Evolutionary conservation across 2,329 filamentous ascomycete species (phyloP).

Genomic region (Cercospora citrullina): DNA sequence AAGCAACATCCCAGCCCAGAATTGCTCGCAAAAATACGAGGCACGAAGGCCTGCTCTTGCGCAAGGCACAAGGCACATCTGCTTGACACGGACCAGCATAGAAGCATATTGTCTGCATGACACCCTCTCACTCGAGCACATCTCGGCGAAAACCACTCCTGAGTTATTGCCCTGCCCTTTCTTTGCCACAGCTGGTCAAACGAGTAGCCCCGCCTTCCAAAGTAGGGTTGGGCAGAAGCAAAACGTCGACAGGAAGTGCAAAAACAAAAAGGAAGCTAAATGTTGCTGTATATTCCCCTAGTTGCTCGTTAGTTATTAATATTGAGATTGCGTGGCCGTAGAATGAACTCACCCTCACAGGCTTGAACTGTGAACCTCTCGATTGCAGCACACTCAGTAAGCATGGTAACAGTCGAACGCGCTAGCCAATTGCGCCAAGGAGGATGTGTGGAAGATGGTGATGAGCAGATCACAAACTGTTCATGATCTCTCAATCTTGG

Average conservation of each 20-base stretch:
- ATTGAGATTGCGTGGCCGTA: neutral
- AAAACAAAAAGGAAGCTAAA: neutral
- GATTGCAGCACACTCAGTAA: neutral
- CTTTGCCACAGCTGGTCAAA: no score
- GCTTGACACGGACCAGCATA: no score
- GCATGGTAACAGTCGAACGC: conserved; percentile 1
- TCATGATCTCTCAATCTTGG: no score
- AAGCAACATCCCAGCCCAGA: neutral
- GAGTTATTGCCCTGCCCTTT: no score
- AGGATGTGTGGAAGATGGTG: neutral
- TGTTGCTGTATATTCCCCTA: neutral
- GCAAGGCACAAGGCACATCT: neutral
- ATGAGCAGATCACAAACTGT: no score
- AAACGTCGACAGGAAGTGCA: neutral
- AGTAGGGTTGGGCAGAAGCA: neutral
- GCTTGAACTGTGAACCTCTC: conserved; percentile 10
- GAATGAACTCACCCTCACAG: neutral
- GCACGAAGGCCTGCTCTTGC: neutral
- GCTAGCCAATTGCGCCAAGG: conserved; percentile 9
- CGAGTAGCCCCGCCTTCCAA: neutral
- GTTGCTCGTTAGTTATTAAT: neutral
- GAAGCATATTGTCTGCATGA: no score
- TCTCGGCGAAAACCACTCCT: no score
- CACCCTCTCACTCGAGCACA: no score
- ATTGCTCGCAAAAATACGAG: neutral